Conservation (phyloP, 768 basidiomycete genomes). For the Trametes punicea region DNA sequence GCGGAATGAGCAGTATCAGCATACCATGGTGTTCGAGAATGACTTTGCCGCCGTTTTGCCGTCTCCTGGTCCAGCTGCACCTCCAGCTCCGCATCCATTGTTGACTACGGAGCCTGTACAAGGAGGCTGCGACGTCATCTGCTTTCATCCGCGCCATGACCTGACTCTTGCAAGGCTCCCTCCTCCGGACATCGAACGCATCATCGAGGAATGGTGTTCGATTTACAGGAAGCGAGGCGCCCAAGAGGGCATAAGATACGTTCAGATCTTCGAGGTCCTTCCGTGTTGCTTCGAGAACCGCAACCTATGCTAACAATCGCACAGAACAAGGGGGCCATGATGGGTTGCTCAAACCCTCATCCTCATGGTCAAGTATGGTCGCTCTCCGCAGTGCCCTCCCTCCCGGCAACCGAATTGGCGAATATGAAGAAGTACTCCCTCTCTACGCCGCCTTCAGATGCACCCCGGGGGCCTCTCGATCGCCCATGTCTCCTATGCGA, state of each 20-base stretch:
- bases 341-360: constrained; percentile 95
- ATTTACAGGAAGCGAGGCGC: constrained; percentile 59
- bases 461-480: constrained; percentile 54
- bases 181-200: constrained; percentile 50
- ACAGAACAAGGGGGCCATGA: constrained; percentile 73
- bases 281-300: neutral
- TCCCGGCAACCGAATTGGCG: constrained; percentile 64
- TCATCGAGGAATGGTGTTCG: constrained; percentile 72
- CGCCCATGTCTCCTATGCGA: constrained; percentile 74
- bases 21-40: constrained; percentile 72
- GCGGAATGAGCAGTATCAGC: constrained; percentile 62
- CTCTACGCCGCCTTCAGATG: constrained; percentile 33
- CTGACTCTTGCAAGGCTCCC: constrained; percentile 72
- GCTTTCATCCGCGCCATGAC: constrained; percentile 85
- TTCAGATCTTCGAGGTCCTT: constrained; percentile 87
- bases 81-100: constrained; percentile 55
- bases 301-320: neutral
- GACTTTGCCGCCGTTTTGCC: constrained; percentile 82
- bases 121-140: constrained; percentile 84
- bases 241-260: constrained; percentile 69
- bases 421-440: constrained; percentile 51
- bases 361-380: constrained; percentile 94
- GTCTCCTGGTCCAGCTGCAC: constrained; percentile 51
- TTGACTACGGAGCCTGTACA: constrained; percentile 63
- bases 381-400: constrained; percentile 63